Conservation (phyloP, 2,329 filamentous ascomycete genomes). For the Fusarium udum region DNA sequence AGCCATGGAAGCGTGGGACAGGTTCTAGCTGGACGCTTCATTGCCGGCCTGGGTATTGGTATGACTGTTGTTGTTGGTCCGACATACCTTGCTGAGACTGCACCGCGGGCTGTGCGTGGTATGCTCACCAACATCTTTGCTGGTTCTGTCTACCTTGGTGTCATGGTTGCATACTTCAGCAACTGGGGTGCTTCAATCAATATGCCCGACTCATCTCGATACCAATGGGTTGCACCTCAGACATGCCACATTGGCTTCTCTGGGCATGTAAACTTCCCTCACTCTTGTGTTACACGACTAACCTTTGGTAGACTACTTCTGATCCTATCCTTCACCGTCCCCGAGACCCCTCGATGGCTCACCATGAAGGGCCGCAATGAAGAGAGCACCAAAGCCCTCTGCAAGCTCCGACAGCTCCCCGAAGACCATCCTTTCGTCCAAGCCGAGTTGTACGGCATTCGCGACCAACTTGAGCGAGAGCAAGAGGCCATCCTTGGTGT, state of each 20-base stretch:
- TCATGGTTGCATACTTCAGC: conserved; percentile 67
- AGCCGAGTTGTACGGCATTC: conserved; percentile 8
- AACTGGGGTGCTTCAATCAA: conserved; percentile 63
- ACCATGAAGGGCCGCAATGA: conserved; percentile 10
- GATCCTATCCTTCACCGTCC: conserved; percentile 14
- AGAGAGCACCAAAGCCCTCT: conserved; percentile 11
- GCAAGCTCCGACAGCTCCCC: conserved; percentile 13
- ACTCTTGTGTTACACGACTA: accelerated
- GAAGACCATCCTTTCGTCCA: conserved; percentile 11
- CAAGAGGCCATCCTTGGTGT: conserved; percentile 15
- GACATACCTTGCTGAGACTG: conserved; percentile 70
- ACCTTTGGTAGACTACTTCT: background rate
- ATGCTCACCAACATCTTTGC: conserved; percentile 65
- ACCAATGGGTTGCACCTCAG: conserved; percentile 15
- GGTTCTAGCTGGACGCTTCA: conserved; percentile 6
- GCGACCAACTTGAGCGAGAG: conserved; percentile 12
- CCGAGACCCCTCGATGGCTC: conserved; percentile 22
- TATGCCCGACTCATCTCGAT: conserved; percentile 47
- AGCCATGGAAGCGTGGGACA: conserved; percentile 19
- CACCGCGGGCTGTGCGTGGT: conserved; percentile 69
- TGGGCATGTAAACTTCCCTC: background rate
- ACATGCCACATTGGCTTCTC: conserved; percentile 20
- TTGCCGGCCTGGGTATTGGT: conserved; percentile 13
- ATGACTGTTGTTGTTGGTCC: conserved; percentile 46
- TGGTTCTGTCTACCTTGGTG: conserved; percentile 38